These are phyloP conservation scores for Umbelopsis sp. DNA, from an alignment of 192 early-diverging fungal genomes.

Conservation along the genomic window DNA sequence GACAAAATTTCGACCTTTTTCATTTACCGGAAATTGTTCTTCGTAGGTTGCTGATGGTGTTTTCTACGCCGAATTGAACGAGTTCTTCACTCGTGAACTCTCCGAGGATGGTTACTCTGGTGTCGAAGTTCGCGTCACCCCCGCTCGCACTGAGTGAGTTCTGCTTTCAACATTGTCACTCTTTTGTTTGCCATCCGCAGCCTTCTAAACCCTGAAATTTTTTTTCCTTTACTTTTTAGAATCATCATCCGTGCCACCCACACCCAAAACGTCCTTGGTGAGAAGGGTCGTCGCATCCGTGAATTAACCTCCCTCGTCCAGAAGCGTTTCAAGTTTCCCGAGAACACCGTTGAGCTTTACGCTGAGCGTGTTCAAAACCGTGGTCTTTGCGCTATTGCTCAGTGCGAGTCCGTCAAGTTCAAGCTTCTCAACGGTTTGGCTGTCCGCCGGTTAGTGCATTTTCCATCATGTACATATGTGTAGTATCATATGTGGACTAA, in stretches of 20 bases:
- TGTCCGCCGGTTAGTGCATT: constrained; percentile 69
- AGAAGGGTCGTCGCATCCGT: constrained; percentile 98
- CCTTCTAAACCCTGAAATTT: not conserved
- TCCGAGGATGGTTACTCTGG: constrained; percentile 98
- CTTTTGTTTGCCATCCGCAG: not conserved
- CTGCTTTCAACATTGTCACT: not conserved
- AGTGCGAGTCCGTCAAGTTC: constrained; percentile 98
- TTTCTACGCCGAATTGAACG: constrained; percentile 99
- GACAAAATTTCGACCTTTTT: not conserved
- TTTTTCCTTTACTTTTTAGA: constrained; percentile 1
- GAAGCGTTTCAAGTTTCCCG: constrained; percentile 99
- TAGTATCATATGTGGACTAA: not conserved
- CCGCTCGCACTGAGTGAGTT: constrained; percentile 87
- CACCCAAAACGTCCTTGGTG: constrained; percentile 97
- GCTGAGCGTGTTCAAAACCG: constrained; percentile 97
- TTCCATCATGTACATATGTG: not conserved
- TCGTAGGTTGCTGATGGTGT: constrained; percentile 98
- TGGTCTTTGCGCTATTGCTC: constrained; percentile 97
- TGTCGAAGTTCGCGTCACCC: constrained; percentile 99
- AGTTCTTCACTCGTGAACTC: constrained; percentile 97
- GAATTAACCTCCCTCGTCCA: constrained; percentile 97
- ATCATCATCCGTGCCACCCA: constrained; percentile 99
- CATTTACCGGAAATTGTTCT: not conserved
- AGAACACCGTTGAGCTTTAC: constrained; percentile 97
- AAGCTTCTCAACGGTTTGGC: constrained; percentile 97